Conservation (phyloP, 345 rosid genomes). For the Eucalyptus shirleyi region DNA sequence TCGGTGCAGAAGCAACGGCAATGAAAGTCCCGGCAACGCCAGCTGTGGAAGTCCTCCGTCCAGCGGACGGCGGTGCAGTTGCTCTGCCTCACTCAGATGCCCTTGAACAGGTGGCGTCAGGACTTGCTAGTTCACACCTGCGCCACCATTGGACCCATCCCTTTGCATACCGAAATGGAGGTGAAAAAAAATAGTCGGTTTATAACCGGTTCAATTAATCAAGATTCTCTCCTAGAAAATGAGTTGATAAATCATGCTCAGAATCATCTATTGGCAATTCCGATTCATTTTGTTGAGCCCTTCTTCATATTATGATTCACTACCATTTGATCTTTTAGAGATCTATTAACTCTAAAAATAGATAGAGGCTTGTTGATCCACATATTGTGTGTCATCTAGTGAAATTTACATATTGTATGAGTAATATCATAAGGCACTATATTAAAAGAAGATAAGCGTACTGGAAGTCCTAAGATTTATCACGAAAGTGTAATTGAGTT, state of each 20-base stretch:
- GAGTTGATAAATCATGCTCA: background rate
- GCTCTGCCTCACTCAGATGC: too few relatives aligned
- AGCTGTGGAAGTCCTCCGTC: slow-evolving; percentile 35
- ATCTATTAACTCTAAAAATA: too few relatives aligned
- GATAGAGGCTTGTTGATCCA: too few relatives aligned
- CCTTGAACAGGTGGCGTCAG: slow-evolving; percentile 3
- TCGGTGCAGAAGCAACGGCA: too few relatives aligned
- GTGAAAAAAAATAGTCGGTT: background rate
- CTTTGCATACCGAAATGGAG: background rate
- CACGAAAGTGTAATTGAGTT: too few relatives aligned
- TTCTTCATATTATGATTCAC: too few relatives aligned
- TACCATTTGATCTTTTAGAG: too few relatives aligned
- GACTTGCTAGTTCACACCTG: slow-evolving; percentile 30
- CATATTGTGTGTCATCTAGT: too few relatives aligned
- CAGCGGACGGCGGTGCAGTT: slow-evolving; percentile 8
- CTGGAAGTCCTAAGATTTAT: too few relatives aligned
- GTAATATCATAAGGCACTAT: too few relatives aligned
- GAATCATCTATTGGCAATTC: background rate
- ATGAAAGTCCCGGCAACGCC: slow-evolving; percentile 6
- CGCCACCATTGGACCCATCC: background rate
- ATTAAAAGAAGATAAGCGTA: too few relatives aligned
- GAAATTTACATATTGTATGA: too few relatives aligned
- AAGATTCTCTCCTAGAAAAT: background rate
- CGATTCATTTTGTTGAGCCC: background rate
- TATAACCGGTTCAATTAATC: background rate